phyloP scores from a whole-genome alignment of 208 protist species.

The Vickermania spadyakhi region DNA sequence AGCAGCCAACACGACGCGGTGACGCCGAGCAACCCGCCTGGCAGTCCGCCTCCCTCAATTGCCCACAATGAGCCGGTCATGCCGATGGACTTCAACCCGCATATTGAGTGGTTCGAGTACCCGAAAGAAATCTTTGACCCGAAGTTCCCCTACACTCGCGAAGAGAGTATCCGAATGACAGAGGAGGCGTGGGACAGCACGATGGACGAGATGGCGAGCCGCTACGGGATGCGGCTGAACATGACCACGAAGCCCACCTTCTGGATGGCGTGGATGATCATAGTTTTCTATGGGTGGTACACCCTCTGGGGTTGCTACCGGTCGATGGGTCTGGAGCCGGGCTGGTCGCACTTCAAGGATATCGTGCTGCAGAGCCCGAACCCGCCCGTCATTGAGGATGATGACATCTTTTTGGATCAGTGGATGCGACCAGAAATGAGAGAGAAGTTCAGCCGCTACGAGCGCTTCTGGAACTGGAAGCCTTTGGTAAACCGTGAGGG shows the following conservation, averaged over 20 bases:
- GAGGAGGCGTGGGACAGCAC: conserved; percentile 85
- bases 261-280: conserved; percentile 78
- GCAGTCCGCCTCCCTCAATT: conserved; percentile 37
- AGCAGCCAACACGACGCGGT: background rate
- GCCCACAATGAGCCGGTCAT: conserved; percentile 71
- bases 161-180: conserved; percentile 85
- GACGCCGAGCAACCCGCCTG: background rate
- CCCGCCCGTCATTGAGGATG: conserved; percentile 73
- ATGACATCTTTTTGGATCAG: conserved; percentile 86
- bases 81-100: conserved; percentile 88
- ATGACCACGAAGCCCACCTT: conserved; percentile 80
- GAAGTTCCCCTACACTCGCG: conserved; percentile 85
- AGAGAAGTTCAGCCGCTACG: conserved; percentile 68
- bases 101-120: conserved; percentile 90
- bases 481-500: conserved; percentile 76
- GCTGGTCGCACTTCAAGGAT: conserved; percentile 68
- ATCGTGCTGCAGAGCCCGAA: conserved; percentile 66
- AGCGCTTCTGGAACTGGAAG: conserved; percentile 88
- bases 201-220: conserved; percentile 85
- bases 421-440: conserved; percentile 83
- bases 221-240: conserved; percentile 82
- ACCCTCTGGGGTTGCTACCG: conserved; percentile 87
- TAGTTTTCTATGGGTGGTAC: conserved; percentile 84
- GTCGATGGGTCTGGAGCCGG: conserved; percentile 70
- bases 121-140: conserved; percentile 86